Evolutionary conservation across 2,329 filamentous ascomycete genomes (phyloP), one percentile per base, ranked within the genome.

Genomic region (Ceratocystis albifundus): DNA sequence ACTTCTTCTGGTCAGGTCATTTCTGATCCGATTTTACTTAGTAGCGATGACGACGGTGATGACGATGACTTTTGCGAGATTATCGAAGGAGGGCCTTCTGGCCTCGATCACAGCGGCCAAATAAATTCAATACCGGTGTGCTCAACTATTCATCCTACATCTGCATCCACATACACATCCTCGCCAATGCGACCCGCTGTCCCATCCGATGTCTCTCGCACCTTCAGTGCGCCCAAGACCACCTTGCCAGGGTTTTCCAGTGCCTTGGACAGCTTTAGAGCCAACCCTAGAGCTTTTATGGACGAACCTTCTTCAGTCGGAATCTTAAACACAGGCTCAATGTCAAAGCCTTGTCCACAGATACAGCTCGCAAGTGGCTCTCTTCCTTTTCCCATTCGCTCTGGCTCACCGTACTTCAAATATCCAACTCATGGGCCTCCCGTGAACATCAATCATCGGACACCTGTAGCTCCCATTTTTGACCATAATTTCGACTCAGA

Each of bases 11-110:
- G 50, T 3, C 17, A 20, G 10, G 44, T 10, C 41, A 15, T 50
- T 4, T 59, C 50, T 28, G 59, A 62, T 50, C 59, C 59, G 5
- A 41, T 66, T 46, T 59, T 62, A n/a, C 36, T 66, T 62, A 66
- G 53, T 50, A 53, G 55, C 20, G 55, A 53, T 36, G 64, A 66
- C 5, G 64, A 69, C 65, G 67, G 63, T 25, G 61, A 48, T 32
- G 57, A 61, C 48, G 55, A 59, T 62, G 48, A 53, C 48, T 53
- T 53, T 53, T 62, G 36, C 55, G 55, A 59, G 55, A 32, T 59
- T 30, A n/a, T 59, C n/a, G 53, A n/a, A 20, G 28, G 8, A 2
- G 10, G 12, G 25, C 20, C 67, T 44, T 59, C 65, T 67, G 65
- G 62, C 25, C 65, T 67, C 8, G 17, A 44, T 36, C 45, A 59